Base-by-base conservation (phyloP, 176 grass and related monocot species). In the Carex littledalei region DNA sequence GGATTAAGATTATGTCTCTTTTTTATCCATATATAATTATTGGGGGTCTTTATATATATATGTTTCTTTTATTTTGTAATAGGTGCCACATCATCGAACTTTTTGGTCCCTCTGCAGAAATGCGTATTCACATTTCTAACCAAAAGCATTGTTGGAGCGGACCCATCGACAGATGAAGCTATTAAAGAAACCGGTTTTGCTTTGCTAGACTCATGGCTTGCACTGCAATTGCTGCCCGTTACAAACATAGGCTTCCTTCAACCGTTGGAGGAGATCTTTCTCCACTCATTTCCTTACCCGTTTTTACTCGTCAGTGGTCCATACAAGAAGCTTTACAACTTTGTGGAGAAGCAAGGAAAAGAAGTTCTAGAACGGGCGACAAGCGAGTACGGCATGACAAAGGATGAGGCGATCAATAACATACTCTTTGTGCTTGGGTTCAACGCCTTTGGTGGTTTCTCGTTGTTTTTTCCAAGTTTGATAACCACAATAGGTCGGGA, bases 381-480 rank as follows among this genome's bases (percentile, higher is more conserved):
- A 43, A 24, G 37, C 12, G 86, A 89, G 31, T 85, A 90, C 56
- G 85, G 84, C 18, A 86, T 98, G 32, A 1, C 10, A 37, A 67
- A 56, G 17, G 86, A 91, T 0, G 92, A 98, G 61, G 92, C 92
- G 54, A 82, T 98, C 67, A 88, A 94, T 88, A 94, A 98, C 88
- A 88, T 94, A 75, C 90, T 98, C 66, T 98, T 94, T 90, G 89
- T 98, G 12, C 91, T 98, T 0, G 95, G 92, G 0, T 98, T 98
- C 91, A 98, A 98, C 79, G 88, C 95, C 0, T 98, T 94, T 85
- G 89, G 91, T 7, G 92, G 92, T 77, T 98, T 98, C 89, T 91
- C 89, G 0, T 83, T 98, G 1, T 98, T 98, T 87, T 83, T 94
- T 9, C 91, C 89, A 0, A 85, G 24, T 31, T 87, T 98, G 1